Base-by-base conservation (phyloP, 768 basidiomycete genomes). In the Tylopilus rubrobrunneus region DNA sequence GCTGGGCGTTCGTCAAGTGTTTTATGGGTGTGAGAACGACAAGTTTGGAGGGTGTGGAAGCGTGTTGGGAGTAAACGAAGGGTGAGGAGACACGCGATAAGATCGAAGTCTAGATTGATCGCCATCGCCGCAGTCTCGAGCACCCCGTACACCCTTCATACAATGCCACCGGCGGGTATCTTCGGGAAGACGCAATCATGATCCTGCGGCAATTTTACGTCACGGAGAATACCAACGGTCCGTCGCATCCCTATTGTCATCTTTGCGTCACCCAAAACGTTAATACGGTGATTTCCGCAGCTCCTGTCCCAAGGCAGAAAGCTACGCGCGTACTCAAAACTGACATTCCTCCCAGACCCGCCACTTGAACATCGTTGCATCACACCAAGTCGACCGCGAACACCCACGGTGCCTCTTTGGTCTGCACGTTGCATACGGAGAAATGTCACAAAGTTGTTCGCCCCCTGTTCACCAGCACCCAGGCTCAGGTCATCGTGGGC, bases 1-100 rank as follows among this genome's bases (percentile, higher is more conserved):
- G 72, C 72, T 96, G 57, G 95, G 95, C 15, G 92, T 99, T 62
- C 85, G 84, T 53, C 79, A 87, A 58, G 96, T 98, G 7, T 89
- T 84, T 56, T 98, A 91, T 67, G 97, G 97, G 2, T 96, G 93
- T 68, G 88, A 81, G 21, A 99, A 99, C 68, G 96, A 97, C 58
- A 80, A 94, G 55, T 98, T 99, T 60, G 96, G 97, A 9, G 97
- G 97, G 4, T 96, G 93, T 70, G 96, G 92, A 40, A 95, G 94
- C 62, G 95, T 99, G 7, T 74, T 97, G 45, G 85, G 88, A 27
- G 90, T 98, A 12, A 95, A 97, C 65, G 74, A 79, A 59, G 72
- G 72, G 94, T 92, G 41, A 57, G 79, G 74, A 15, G 15, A 15
- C 15, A 40, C 25, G 19, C n/a, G 45, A 51, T 12, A 46, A 8